Evolutionary conservation across 2,329 filamentous ascomycete species (phyloP), one percentile per base, ranked within the genome.

Genomic region (Verticillium klebahnii): DNA sequence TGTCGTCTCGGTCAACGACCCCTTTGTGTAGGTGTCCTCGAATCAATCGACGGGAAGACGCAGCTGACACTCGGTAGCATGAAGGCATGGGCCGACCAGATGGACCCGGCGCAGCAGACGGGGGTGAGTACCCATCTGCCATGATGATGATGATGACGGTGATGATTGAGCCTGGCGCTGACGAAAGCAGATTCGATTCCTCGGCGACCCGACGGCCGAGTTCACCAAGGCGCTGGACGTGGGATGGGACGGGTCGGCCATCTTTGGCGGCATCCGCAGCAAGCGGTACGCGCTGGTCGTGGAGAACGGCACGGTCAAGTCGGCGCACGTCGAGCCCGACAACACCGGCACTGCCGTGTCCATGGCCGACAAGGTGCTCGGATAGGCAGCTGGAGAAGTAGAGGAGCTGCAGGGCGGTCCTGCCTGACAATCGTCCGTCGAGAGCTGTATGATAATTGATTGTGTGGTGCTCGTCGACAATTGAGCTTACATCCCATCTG

Each of bases 1-100:
- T 71, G 92, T 98, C 50, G 87, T 98, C 61, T 88, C 91, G 17
- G 93, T 97, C 73, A 98, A 98, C 74, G 94, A 98, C 74, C 86
- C 93, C 23, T 97, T 97, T 74, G 93, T 97, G 91, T 96, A 82
- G 77, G 90, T 78, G 56, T 36, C 34, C 15, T 6, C 11, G 3
- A 25, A 3, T 12, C 45, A 31, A 5, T 29, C 32, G 1, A n/a
- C n/a, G 39, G 9, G n/a, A 25, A 6, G 31, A 58, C 36, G 19
- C 59, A 59, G 40, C 60, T 67, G 15, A 69, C 36, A 56, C 52
- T 9, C 34, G 62, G 55, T 56, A 95, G 92, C 56, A 97, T 93
- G 85, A 96, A 96, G 77, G 93, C 93, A 5, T 97, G 93, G 93
- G 88, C 80, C 56, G 85, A 89, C 65, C 81, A 85, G 64, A 83